Base-by-base conservation (phyloP, 1,284 basidiomycete genomes). In the Fistulina hepatica region DNA sequence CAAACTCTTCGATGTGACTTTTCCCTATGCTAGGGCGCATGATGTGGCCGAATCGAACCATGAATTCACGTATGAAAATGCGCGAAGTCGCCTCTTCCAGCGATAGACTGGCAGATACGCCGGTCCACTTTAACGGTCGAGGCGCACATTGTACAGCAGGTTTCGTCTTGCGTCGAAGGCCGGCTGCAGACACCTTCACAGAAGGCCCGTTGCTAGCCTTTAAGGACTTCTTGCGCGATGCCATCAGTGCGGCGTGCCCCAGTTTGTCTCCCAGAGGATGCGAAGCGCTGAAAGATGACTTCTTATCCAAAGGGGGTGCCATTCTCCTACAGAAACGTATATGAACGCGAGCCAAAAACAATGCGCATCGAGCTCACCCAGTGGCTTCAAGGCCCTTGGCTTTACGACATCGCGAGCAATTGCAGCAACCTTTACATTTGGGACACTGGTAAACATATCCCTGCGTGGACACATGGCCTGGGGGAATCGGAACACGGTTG, bases 41-140 rank as follows among this genome's bases (percentile, higher is more conserved):
- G 6, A 69, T 45, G 19, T 61, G 55, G 2, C 65, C 63, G 48
- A 86, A 86, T 21, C 82, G 68, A 26, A 81, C 52, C 6, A 71
- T 51, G 52, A 83, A 86, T 55, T 85, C 82, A 41, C 82, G 73
- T 34, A 85, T 76, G 46, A 72, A 62, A 36, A 85, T 69, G 4
- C 82, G 73, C 25, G 67, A 61, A 45, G 79, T 65, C 1, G 67
- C 72, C 28, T 73, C 65, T 2, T 60, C 48, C 21, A 61, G 57
- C 9, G 61, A 57, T 5, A 82, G 56, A 21, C 51, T 46, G 6
- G 63, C 64, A 2, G 61, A 59, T 10, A 82, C 53, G 5, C 51
- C 49, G 4, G 57, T 67, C 80, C 80, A 83, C 34, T 54, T 57
- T 25, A 64, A 55, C 26, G 54, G 47, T 12, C 65, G 62, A 5